These are phyloP conservation scores for Penicillium hesseltinei DNA, from an alignment of 2,329 filamentous ascomycete genomes.

Conservation along the genomic window DNA sequence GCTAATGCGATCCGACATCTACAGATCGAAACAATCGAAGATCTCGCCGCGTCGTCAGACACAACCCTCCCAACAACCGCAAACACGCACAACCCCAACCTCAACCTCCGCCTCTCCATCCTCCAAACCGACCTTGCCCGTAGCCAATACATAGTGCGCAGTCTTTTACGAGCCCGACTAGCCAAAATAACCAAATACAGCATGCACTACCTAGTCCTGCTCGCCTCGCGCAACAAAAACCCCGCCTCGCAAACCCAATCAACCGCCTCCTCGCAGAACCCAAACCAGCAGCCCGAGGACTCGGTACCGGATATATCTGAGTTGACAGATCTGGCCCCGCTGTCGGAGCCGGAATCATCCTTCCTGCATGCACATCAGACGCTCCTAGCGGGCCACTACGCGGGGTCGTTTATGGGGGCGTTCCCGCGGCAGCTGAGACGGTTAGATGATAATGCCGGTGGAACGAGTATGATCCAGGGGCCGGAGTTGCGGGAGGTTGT, in stretches of 20 bases:
- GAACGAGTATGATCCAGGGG: slow-evolving; percentile 85
- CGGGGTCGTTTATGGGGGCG: slow-evolving; percentile 75
- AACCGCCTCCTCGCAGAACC: slow-evolving; percentile 15
- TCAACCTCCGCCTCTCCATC: slow-evolving; percentile 90
- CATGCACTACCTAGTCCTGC: slow-evolving; percentile 50
- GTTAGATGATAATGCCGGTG: slow-evolving; percentile 85
- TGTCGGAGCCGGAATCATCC: slow-evolving; percentile 73
- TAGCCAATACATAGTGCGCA: slow-evolving; percentile 85
- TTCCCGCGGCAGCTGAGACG: slow-evolving; percentile 79
- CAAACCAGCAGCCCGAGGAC: slow-evolving; percentile 28
- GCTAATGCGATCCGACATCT: not conserved
- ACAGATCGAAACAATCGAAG: slow-evolving; percentile 66
- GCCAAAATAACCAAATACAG: slow-evolving; percentile 62
- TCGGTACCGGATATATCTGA: slow-evolving; percentile 33
- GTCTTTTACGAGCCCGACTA: slow-evolving; percentile 78
- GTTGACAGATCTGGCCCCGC: slow-evolving; percentile 51
- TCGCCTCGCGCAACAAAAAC: slow-evolving; percentile 20
- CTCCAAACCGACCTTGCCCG: slow-evolving; percentile 95
- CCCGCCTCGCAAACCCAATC: slow-evolving; percentile 17
- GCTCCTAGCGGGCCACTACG: slow-evolving; percentile 80
- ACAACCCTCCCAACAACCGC: slow-evolving; percentile 46
- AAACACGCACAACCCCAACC: slow-evolving; percentile 80
- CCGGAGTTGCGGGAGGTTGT: slow-evolving; percentile 82
- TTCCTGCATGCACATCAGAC: slow-evolving; percentile 85
- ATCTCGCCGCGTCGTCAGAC: slow-evolving; percentile 49